Evolutionary conservation across 1,139 yeast species (phyloP).

Genomic region (Candida frijolesensis): DNA sequence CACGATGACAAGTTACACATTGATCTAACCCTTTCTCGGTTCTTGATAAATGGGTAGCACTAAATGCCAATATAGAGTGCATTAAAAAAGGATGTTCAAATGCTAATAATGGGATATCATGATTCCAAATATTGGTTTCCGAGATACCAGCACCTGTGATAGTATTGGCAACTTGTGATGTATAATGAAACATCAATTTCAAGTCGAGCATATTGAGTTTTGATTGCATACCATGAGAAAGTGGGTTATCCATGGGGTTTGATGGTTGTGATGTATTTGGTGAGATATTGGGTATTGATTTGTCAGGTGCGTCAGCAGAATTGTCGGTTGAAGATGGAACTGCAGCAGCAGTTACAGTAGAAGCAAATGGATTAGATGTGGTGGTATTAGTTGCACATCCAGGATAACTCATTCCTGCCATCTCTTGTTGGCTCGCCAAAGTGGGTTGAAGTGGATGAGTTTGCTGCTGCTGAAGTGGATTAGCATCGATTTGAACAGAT

Average conservation of each 20-base stretch:
- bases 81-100: slow-evolving; percentile 86
- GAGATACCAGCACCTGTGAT: slow-evolving; percentile 91
- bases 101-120: slow-evolving; percentile 85
- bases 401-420: slow-evolving; percentile 2
- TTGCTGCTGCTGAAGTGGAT: not conserved
- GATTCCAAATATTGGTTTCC: slow-evolving; percentile 83
- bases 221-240: slow-evolving; percentile 23
- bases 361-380: not conserved
- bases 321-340: not conserved
- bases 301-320: not conserved
- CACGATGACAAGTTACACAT: slow-evolving; percentile 83
- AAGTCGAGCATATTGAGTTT: slow-evolving; percentile 73
- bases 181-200: slow-evolving; percentile 83
- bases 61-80: slow-evolving; percentile 88
- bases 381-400: not conserved
- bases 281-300: slow-evolving; percentile 28
- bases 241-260: slow-evolving; percentile 11
- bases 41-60: slow-evolving; percentile 87
- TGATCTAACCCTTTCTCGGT: slow-evolving; percentile 77
- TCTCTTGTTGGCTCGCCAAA: not conserved
- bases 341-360: not conserved
- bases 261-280: slow-evolving; percentile 24
- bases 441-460: not conserved
- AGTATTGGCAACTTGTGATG: slow-evolving; percentile 80
- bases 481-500: not conserved